Conservation (phyloP, 2,329 filamentous ascomycete genomes). For the Talaromyces sp. region DNA sequence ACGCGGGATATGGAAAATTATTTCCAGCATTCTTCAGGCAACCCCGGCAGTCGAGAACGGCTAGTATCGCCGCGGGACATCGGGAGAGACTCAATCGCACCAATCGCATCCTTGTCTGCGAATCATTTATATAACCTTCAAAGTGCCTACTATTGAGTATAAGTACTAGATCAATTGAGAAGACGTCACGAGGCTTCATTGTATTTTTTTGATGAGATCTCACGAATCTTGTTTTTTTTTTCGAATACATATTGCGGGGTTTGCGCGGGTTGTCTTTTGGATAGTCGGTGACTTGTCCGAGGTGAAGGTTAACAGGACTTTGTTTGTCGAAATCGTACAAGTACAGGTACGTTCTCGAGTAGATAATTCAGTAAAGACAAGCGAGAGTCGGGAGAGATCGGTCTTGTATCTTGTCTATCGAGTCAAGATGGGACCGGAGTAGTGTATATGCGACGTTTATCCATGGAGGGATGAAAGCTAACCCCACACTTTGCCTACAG, state of each 20-base stretch:
- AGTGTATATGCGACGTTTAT: not conserved
- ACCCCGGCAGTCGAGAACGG: not conserved
- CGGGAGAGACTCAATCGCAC: conserved; percentile 8
- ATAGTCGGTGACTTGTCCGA: not conserved
- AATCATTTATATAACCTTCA: not conserved
- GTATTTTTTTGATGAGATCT: not conserved
- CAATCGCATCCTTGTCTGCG: not conserved
- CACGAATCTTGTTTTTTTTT: not conserved
- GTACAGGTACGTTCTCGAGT: not conserved
- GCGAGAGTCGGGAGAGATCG: not conserved
- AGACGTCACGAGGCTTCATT: not conserved
- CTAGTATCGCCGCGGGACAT: conserved; percentile 4
- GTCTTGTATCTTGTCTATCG: not conserved
- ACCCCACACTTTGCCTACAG: not conserved
- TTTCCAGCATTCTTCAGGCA: not conserved
- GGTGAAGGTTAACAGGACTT: not conserved
- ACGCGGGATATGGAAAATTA: not conserved
- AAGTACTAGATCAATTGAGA: not conserved
- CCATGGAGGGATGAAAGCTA: conserved; percentile 1
- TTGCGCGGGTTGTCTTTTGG: not conserved
- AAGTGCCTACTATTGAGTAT: not conserved
- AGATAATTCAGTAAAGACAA: not conserved
- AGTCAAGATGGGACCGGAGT: not conserved
- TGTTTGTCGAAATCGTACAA: not conserved
- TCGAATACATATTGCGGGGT: not conserved